Evolutionary conservation across 176 grass and related monocot genomes (phyloP), one percentile per base, ranked within the genome.

Genomic region (Triticum dicoccoides): DNA sequence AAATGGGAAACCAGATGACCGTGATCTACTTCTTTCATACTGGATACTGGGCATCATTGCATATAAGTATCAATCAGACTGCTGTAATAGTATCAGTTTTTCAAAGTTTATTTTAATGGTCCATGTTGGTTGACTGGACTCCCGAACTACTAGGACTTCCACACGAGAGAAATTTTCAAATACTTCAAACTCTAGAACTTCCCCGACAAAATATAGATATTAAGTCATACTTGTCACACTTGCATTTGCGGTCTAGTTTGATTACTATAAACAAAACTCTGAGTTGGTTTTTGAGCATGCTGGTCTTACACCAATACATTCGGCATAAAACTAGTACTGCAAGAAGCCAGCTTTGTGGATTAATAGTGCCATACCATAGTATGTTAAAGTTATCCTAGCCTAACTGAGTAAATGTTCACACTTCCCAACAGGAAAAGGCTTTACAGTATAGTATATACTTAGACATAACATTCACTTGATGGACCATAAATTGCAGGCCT

Each of bases 401-500:
- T 80, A 69, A 85, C 17, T 52, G 49, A 52, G 49, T 52, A 17
- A 52, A 78, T 66, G 35, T 8, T 56, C 8, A 8, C 30, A 88
- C 21, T 79, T 73, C 63, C 39, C 20, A 72, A 72, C 29, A 79
- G 73, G 21, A 84, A 15, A 15, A 79, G 38, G 27, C 6, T 30
- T 63, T 10, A 64, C 9, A 3, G 30, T 41, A 51, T 82, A 33
- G 35, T 37, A 38, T 69, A 11, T 49, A 35, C 65, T 34, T 47
- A 77, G 47, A 88, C 13, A 78, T 61, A 77, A 84, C 37, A 61
- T 65, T 79, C 9, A 73, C 74, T 73, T 80, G 39, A 85, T 65
- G 32, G 30, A 20, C 15, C 14, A 84, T 64, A 84, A 83, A 65
- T 38, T 38, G 24, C 42, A 84, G 63, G 72, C 5, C 27, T 8